Conservation (phyloP, 2,329 filamentous ascomycete species). For the Aspergillus melleus region DNA sequence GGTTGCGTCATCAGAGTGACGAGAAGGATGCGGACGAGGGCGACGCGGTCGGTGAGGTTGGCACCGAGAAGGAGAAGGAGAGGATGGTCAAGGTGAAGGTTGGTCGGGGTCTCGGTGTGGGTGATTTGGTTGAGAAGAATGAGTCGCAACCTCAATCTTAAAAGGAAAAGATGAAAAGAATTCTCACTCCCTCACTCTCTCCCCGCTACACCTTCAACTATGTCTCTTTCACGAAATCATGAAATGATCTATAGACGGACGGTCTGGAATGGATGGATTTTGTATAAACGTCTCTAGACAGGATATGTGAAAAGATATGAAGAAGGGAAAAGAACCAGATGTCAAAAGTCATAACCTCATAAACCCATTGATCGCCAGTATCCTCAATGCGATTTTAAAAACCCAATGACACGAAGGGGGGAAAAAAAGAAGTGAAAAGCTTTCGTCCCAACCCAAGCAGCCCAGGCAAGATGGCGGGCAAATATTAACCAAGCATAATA, state of each 20-base stretch:
- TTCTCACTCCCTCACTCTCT: background rate
- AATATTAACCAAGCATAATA: background rate
- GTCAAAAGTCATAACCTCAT: background rate
- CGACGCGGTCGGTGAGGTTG: constrained; percentile 67
- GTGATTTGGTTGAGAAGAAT: constrained; percentile 54
- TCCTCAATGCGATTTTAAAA: background rate
- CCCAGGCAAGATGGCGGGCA: background rate
- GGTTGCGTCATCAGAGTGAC: constrained; percentile 33
- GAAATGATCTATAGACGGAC: background rate
- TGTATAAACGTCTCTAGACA: background rate
- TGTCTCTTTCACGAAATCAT: background rate
- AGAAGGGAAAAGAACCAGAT: background rate
- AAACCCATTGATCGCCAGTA: background rate
- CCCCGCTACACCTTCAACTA: background rate
- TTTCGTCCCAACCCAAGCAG: background rate
- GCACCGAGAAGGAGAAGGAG: constrained; percentile 50
- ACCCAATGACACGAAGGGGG: background rate
- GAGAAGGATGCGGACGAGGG: constrained; percentile 60
- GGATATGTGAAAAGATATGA: background rate
- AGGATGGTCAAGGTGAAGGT: constrained; percentile 84
- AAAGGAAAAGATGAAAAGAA: background rate
- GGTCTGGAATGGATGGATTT: background rate
- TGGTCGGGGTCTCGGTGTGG: constrained; percentile 75
- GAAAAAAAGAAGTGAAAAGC: background rate
- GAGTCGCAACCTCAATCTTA: constrained; percentile 29